These are phyloP conservation scores for Penicillium griseofulvum DNA, from an alignment of 2,329 filamentous ascomycete genomes.

Conservation along the genomic window DNA sequence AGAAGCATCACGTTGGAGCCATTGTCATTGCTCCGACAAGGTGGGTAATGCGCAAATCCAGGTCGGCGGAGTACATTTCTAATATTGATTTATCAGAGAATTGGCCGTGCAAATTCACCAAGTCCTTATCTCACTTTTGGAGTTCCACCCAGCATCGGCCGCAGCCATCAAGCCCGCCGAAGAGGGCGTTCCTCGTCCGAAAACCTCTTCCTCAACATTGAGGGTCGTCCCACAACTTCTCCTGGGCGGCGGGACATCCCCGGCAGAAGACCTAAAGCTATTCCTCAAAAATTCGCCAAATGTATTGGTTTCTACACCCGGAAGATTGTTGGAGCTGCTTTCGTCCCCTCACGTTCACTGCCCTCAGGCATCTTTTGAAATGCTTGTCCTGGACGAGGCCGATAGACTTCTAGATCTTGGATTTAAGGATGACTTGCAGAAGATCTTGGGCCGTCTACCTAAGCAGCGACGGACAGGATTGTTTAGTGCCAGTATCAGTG, in stretches of 20 bases:
- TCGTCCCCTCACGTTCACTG: constrained; percentile 84
- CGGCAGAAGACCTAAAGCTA: constrained; percentile 79
- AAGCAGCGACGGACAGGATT: constrained; percentile 92
- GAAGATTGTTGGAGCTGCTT: constrained; percentile 81
- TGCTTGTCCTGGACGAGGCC: constrained; percentile 89
- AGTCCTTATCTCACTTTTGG: constrained; percentile 72
- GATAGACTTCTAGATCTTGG: constrained; percentile 89
- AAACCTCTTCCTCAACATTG: constrained; percentile 48
- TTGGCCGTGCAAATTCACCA: constrained; percentile 86
- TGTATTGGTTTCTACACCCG: constrained; percentile 84
- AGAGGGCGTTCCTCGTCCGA: constrained; percentile 37
- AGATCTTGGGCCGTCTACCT: constrained; percentile 76
- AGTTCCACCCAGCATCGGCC: constrained; percentile 79
- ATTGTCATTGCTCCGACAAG: constrained; percentile 88
- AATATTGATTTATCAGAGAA: constrained; percentile 56
- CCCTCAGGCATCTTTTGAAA: constrained; percentile 83
- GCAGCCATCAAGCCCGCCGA: constrained; percentile 43
- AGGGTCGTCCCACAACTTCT: constrained; percentile 81
- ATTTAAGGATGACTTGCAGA: constrained; percentile 87
- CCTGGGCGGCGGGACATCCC: constrained; percentile 76
- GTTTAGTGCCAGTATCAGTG: constrained; percentile 93
- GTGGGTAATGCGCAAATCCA: constrained; percentile 27
- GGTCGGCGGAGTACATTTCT: background rate
- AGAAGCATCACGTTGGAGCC: constrained; percentile 83
- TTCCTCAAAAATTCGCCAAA: constrained; percentile 86